These are phyloP conservation scores for Chalciporus sp. DNA, from an alignment of 1,284 basidiomycete species.

Conservation along the genomic window DNA sequence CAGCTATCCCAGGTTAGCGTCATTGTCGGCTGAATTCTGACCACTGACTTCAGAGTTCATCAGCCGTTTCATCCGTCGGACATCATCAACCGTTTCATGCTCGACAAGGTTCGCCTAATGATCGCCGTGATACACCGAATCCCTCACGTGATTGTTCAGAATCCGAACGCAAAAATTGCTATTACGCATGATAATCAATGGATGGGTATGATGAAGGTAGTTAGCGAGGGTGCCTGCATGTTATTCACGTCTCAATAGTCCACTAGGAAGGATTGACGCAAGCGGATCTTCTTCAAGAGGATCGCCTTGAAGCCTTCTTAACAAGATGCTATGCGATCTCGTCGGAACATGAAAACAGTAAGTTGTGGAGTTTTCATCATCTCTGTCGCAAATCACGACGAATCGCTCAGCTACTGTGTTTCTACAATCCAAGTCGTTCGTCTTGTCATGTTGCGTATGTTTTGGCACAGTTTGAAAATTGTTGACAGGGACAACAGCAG, in stretches of 20 bases:
- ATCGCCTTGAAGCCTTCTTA: not conserved
- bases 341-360: not conserved
- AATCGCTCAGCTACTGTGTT: not conserved
- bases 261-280: not conserved
- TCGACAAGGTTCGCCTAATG: not conserved
- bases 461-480: not conserved
- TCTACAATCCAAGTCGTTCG: not conserved
- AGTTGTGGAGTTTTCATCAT: not conserved
- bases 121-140: not conserved
- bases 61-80: not conserved
- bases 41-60: not conserved
- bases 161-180: not conserved
- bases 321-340: not conserved
- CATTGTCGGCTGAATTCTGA: not conserved
- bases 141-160: not conserved
- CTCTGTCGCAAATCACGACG: not conserved
- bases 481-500: not conserved
- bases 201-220: conserved; percentile 1
- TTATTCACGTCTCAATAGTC: not conserved
- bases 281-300: not conserved
- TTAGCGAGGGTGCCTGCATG: not conserved
- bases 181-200: not conserved
- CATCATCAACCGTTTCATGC: not conserved
- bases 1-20: not conserved
- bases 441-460: not conserved